Evolutionary conservation across 441 rosid genomes (phyloP).

Genomic region (Gossypium trilobum): DNA sequence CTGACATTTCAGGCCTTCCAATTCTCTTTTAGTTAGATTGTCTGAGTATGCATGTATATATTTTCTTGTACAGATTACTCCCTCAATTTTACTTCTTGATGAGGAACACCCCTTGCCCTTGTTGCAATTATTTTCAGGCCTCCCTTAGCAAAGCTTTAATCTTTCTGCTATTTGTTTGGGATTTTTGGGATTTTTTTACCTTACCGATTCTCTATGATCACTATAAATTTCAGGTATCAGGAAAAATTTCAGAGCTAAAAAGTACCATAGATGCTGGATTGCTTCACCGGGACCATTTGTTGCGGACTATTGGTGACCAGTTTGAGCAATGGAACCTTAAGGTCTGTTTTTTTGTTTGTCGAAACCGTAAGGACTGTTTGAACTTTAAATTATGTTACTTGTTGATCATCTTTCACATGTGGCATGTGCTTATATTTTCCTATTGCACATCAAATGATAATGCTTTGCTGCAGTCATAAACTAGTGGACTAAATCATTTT

Average conservation of each 20-base stretch:
- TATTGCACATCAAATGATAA: conserved; percentile 7
- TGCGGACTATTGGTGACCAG: conserved; percentile 57
- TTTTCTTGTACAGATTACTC: not conserved
- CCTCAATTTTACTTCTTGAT: not conserved
- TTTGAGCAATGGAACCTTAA: conserved; percentile 68
- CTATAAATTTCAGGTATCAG: conserved; percentile 50
- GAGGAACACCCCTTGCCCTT: not conserved
- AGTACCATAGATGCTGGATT: conserved; percentile 60
- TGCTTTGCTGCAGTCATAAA: conserved; percentile 6
- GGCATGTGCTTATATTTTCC: conserved; percentile 6
- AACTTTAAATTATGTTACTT: conserved; percentile 13
- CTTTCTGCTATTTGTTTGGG: not conserved
- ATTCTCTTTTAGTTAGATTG: not conserved
- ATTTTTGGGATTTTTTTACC: not conserved
- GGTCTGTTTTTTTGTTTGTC: conserved; percentile 34
- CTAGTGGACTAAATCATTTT: not conserved
- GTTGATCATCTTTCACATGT: not conserved
- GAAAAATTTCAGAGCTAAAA: conserved; percentile 63
- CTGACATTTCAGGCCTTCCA: not conserved
- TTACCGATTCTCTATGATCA: not conserved
- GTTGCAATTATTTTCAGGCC: not conserved
- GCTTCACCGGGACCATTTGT: conserved; percentile 44
- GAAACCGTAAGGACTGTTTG: conserved; percentile 59
- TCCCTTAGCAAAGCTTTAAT: not conserved
- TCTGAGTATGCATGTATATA: not conserved